Percentiles rank a stretch among this genome's conserved stretches.
These are phyloP conservation scores for Salvia splendens DNA, from an alignment of 257 asterid genomes.

Conservation along the genomic window DNA sequence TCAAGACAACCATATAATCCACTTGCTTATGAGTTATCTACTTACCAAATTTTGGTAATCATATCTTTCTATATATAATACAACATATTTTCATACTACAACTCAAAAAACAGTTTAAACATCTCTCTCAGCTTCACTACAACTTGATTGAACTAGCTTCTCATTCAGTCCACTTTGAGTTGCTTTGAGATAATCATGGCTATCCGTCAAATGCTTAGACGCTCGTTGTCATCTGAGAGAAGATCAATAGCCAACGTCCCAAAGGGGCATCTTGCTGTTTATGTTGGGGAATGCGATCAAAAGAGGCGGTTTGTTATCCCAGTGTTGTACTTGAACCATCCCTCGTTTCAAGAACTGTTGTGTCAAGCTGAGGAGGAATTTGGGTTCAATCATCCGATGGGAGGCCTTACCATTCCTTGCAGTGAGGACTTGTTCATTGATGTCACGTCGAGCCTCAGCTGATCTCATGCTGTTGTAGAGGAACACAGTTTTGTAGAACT, in stretches of 20 bases:
- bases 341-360: conserved; percentile 38
- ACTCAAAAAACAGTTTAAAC: not conserved
- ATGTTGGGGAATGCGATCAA: not conserved
- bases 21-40: not conserved
- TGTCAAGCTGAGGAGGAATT: conserved; percentile 37
- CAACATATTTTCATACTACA: too few species aligned
- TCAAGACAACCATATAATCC: not conserved
- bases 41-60: too few species aligned
- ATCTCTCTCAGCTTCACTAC: not conserved
- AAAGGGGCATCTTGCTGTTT: conserved; percentile 24
- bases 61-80: not conserved
- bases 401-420: conserved; percentile 45
- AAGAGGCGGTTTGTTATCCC: conserved; percentile 16
- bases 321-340: conserved; percentile 31
- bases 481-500: too few species aligned
- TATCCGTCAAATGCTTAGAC: not conserved
- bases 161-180: too few species aligned
- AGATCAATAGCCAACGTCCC: conserved; percentile 12
- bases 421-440: conserved; percentile 28
- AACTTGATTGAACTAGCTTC: not conserved
- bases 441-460: too few species aligned
- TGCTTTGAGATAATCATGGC: too few species aligned
- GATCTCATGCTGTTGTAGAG: too few species aligned
- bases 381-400: conserved; percentile 42
- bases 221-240: conserved; percentile 7